These are phyloP conservation scores for Gymnopus androsaceus DNA, from an alignment of 1,284 basidiomycete genomes.

Conservation along the genomic window DNA sequence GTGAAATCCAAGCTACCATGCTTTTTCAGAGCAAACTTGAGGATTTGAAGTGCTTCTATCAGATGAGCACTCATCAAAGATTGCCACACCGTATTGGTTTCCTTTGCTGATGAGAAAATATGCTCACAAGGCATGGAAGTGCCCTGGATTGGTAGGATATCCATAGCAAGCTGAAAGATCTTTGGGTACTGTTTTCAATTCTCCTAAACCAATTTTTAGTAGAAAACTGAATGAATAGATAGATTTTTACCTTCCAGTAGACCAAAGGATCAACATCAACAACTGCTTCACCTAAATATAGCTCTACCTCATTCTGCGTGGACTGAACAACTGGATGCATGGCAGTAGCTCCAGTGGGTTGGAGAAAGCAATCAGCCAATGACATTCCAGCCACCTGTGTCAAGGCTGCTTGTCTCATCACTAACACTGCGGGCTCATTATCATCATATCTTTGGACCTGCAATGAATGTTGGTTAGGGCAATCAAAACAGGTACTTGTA, in stretches of 20 bases:
- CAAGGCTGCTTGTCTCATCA: background rate
- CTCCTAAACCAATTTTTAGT: background rate
- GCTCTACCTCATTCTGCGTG: background rate
- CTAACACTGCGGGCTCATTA: background rate
- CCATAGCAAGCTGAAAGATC: slow-evolving; percentile 16
- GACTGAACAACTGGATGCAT: background rate
- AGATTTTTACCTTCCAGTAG: background rate
- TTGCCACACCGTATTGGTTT: slow-evolving; percentile 21
- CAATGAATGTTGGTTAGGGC: background rate
- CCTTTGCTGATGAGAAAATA: slow-evolving; percentile 26
- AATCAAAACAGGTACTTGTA: too few relatives aligned
- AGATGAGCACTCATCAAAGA: slow-evolving; percentile 23
- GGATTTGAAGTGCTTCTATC: slow-evolving; percentile 29
- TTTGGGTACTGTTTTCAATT: background rate
- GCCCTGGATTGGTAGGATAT: too few relatives aligned
- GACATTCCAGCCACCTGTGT: background rate
- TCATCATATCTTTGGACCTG: background rate
- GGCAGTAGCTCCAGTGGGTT: too few relatives aligned
- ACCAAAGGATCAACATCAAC: background rate
- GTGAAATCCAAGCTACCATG: slow-evolving; percentile 23
- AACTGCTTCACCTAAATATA: background rate
- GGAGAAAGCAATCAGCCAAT: background rate
- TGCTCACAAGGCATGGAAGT: slow-evolving; percentile 28
- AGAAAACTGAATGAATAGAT: background rate
- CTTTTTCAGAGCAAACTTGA: slow-evolving; percentile 26